These are phyloP conservation scores for Vaccinium darrowii DNA, from an alignment of 148 eudicot genomes.

Conservation along the genomic window DNA sequence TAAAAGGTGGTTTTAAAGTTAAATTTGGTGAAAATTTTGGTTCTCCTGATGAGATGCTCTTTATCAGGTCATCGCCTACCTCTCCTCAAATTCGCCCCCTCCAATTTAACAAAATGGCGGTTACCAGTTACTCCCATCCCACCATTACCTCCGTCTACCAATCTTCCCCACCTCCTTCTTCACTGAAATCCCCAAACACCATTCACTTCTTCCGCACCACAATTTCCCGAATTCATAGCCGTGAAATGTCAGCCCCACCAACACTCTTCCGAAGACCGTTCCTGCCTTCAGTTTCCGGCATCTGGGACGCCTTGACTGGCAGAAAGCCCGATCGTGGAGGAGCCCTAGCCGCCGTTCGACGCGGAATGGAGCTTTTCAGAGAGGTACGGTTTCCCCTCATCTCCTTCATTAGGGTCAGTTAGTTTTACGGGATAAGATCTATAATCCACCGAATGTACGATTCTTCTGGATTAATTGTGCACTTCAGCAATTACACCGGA, in stretches of 20 bases:
- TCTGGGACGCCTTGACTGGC: slow-evolving; percentile 82
- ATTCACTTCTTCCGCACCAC: slow-evolving; percentile 19
- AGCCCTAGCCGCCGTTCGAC: slow-evolving; percentile 59
- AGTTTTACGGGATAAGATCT: too few species aligned
- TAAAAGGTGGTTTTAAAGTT: too few species aligned
- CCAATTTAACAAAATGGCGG: slow-evolving; percentile 20
- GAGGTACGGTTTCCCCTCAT: slow-evolving; percentile 35
- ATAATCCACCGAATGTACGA: not conserved
- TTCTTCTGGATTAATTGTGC: too few species aligned
- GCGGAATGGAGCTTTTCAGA: slow-evolving; percentile 80
- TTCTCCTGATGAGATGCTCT: too few species aligned
- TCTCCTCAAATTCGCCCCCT: not conserved
- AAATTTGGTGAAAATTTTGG: too few species aligned
- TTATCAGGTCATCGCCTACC: not conserved
- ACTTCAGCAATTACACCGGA: too few species aligned
- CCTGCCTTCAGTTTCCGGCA: slow-evolving; percentile 65
- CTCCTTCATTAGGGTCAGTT: too few species aligned
- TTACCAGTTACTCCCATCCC: not conserved
- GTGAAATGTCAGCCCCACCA: not conserved
- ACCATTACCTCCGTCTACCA: slow-evolving; percentile 6
- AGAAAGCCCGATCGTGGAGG: slow-evolving; percentile 52
- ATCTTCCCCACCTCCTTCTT: slow-evolving; percentile 13
- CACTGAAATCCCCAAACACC: slow-evolving; percentile 16
- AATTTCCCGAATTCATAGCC: slow-evolving; percentile 18
- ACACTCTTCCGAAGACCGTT: slow-evolving; percentile 45